Evolutionary conservation across 257 asterid genomes (phyloP).

Genomic region (Plectranthus barbatus): DNA sequence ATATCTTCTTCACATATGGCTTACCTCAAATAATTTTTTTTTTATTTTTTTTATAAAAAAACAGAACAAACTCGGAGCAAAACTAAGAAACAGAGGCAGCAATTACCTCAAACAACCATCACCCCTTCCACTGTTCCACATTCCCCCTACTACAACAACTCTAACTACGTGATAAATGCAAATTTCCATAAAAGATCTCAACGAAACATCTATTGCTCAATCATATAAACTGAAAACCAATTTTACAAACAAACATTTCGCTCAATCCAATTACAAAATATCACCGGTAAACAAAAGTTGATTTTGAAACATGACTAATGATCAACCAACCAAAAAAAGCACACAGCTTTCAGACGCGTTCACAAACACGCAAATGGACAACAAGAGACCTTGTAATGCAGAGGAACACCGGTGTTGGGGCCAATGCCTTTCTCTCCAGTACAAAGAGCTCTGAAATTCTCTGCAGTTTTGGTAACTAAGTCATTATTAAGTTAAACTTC

Average conservation of each 20-base stretch:
- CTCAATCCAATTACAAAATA: background rate
- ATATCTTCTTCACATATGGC: too few relatives aligned
- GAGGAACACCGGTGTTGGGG: constrained; percentile 69
- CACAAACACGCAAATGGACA: background rate
- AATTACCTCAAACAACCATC: background rate
- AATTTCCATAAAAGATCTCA: background rate
- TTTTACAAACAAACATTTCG: background rate
- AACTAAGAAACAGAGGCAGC: background rate
- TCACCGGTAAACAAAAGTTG: background rate
- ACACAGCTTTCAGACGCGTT: background rate
- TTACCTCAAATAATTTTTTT: too few relatives aligned
- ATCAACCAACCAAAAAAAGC: background rate
- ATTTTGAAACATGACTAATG: background rate
- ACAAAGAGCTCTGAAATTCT: constrained; percentile 94
- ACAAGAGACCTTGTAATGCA: constrained; percentile 73
- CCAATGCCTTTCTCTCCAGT: constrained; percentile 98
- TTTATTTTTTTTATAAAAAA: too few relatives aligned
- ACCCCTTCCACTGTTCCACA: background rate
- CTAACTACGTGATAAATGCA: background rate
- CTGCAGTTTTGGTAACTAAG: constrained; percentile 84
- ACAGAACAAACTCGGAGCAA: background rate
- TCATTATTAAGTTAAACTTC: too few relatives aligned
- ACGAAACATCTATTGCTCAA: background rate
- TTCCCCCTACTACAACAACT: background rate
- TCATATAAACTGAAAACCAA: background rate